Base-by-base conservation (phyloP, 2,329 filamentous ascomycete species). In the Xylaria sp. region DNA sequence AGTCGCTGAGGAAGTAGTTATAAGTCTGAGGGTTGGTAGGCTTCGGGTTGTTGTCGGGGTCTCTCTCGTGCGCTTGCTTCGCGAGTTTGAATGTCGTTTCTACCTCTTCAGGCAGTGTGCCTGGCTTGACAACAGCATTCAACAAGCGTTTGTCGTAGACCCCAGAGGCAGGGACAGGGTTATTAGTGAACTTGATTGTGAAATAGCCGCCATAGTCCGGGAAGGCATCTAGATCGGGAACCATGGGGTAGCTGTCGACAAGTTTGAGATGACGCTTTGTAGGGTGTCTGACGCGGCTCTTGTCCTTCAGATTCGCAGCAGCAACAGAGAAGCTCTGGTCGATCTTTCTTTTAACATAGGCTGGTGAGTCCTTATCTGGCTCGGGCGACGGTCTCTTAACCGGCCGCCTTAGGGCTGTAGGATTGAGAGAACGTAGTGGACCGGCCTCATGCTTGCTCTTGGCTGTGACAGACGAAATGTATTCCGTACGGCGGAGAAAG, bases 401-500 rank as follows among this genome's bases (percentile, higher is more conserved):
- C 29, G 80, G 76, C 22, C 81, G 82, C 69, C 79, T 81, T 25
- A 76, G 75, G 74, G 75, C 72, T 11, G 74, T 73, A 71, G 82
- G 78, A 42, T 85, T 81, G 56, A 85, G 79, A 33, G 82, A 82
- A 68, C 85, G 85, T 3, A 86, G 84, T 29, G 85, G 85, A 31
- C 83, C 85, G 0, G 84, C 84, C 57, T 87, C 84, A 64, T 81
- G 80, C 36, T 79, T 79, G 20, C 75, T 76, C 75, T 87, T 88
- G 5, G 82, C 77, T 33, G 81, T 82, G 25, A 82, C 81, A 3
- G 86, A 87, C 11, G 92, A 92, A 75, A 97, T 97, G 81, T 98
- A 98, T 79, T 99, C 96, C 63, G 96, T 98, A 75, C 95, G 89
- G 65, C 96, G 93, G 72, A 99, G 87, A 86, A 99, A 99, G 69